Percentiles rank a stretch among this genome's conserved stretches.
Evolutionary conservation across 2,329 filamentous ascomycete species (phyloP).

Genomic region (Scorias spongiosa): DNA sequence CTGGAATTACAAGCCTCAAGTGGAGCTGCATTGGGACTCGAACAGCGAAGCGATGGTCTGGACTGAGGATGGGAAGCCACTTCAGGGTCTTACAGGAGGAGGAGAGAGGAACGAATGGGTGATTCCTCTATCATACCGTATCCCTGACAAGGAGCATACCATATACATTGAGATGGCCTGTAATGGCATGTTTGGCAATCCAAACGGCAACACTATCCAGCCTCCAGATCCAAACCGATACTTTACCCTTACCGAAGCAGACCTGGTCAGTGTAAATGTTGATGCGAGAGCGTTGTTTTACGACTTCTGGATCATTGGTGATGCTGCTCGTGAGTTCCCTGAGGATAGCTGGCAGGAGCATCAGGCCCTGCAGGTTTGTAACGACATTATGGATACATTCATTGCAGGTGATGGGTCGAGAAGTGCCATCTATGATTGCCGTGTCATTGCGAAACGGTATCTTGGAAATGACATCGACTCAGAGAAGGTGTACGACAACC

Average conservation of each 20-base stretch:
- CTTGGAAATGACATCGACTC: conserved; percentile 70
- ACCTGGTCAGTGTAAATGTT: conserved; percentile 79
- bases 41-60: conserved; percentile 92
- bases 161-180: conserved; percentile 98
- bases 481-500: conserved; percentile 58
- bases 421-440: conserved; percentile 61
- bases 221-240: conserved; percentile 75
- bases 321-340: conserved; percentile 84
- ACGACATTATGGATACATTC: conserved; percentile 80
- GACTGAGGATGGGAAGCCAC: conserved; percentile 73
- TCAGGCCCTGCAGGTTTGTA: conserved; percentile 67
- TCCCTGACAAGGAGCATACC: conserved; percentile 63
- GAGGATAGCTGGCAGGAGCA: conserved; percentile 79
- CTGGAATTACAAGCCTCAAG: conserved; percentile 57
- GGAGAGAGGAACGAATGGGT: conserved; percentile 87
- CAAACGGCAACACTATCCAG: conserved; percentile 71
- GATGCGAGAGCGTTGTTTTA: conserved; percentile 70
- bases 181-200: conserved; percentile 96
- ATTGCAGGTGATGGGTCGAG: conserved; percentile 59
- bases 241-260: conserved; percentile 60
- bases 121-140: conserved; percentile 63
- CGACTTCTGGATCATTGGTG: conserved; percentile 90
- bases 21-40: conserved; percentile 96
- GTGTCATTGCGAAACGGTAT: conserved; percentile 71
- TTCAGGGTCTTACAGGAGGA: conserved; percentile 82